These are phyloP conservation scores for Fraxinus americana DNA, from an alignment of 257 asterid species.

Conservation along the genomic window DNA sequence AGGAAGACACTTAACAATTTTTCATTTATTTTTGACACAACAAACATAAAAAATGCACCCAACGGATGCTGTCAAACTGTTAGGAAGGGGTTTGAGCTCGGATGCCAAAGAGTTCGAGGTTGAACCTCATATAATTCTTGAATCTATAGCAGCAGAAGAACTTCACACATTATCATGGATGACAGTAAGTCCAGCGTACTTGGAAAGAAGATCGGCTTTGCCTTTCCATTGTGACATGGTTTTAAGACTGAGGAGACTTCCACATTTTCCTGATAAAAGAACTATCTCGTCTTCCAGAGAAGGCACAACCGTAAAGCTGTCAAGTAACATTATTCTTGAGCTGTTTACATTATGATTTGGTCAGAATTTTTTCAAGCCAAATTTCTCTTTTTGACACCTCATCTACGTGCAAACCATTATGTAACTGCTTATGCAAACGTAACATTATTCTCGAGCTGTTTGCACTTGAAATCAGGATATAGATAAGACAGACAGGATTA, in stretches of 20 bases:
- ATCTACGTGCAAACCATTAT: too few relatives aligned
- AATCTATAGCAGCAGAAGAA: constrained; percentile 84
- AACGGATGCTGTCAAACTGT: constrained; percentile 46
- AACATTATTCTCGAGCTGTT: neutral
- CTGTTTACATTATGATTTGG: too few relatives aligned
- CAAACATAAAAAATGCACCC: too few relatives aligned
- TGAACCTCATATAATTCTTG: constrained; percentile 68
- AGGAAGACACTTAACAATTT: too few relatives aligned
- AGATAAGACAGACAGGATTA: constrained; percentile 11
- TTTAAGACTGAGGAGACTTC: constrained; percentile 81
- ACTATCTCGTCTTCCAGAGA: constrained; percentile 70
- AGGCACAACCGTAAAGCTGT: constrained; percentile 40
- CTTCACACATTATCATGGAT: constrained; percentile 96
- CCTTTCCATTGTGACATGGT: constrained; percentile 97
- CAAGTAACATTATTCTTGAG: neutral
- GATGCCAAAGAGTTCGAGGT: constrained; percentile 67
- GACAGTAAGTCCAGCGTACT: constrained; percentile 87
- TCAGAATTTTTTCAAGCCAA: too few relatives aligned
- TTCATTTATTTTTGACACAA: too few relatives aligned
- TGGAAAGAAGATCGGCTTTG: constrained; percentile 83
- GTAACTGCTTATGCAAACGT: too few relatives aligned
- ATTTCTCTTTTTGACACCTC: too few relatives aligned
- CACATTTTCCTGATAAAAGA: constrained; percentile 91
- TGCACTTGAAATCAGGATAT: neutral
- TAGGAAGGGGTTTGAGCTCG: constrained; percentile 53